Evolutionary conservation across 306 rosid species (phyloP), one percentile per base, ranked within the genome.

Genomic region (Prunus kanzakura): DNA sequence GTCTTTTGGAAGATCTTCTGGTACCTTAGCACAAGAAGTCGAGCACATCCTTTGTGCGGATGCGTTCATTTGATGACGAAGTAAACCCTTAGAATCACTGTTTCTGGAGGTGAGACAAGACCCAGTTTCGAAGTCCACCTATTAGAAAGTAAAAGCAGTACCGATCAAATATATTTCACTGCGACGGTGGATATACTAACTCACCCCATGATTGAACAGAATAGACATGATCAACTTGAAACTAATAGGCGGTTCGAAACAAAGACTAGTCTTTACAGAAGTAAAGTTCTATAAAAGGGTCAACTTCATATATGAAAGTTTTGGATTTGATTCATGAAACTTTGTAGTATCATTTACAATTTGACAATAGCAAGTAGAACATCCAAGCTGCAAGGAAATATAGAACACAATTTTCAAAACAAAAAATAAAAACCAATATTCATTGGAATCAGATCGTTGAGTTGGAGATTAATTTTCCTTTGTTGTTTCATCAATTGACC

Each of bases 1-100:
- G 10, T 87, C 85, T 70, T 83, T 88, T 12, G 76, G 72, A 62
- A 71, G 74, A 54, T 87, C 86, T 64, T 88, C 92, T 9, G 86
- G 67, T 23, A 82, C 75, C 12, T 86, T 71, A 56, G 87, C 92
- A 74, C 82, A 78, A 71, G 89, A 86, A 64, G 90, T 82, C 56
- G 86, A 75, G 73, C 67, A 79, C 78, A 65, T 81, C 78, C 84
- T 88, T 29, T 82, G 68, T 13, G 72, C 46, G 81, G 74, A 86
- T 47, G 43, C 80, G 38, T 80, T 81, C 76, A 45, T 71, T 27
- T 47, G 77, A 62, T 81, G 79, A 69, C 74, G 46, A 52, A 79
- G 47, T 50, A 63, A 56, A 72, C 71, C 75, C 79, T 75, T 77
- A 52, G 57, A 45, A 67, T 61, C 67, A 22, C 73, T 23, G 41